A percentile compares a stretch with the other conserved stretches of the same genome.
phyloP scores from a whole-genome alignment of 495 filamentous ascomycete genomes.

The Hypoxylon subgilvum region DNA sequence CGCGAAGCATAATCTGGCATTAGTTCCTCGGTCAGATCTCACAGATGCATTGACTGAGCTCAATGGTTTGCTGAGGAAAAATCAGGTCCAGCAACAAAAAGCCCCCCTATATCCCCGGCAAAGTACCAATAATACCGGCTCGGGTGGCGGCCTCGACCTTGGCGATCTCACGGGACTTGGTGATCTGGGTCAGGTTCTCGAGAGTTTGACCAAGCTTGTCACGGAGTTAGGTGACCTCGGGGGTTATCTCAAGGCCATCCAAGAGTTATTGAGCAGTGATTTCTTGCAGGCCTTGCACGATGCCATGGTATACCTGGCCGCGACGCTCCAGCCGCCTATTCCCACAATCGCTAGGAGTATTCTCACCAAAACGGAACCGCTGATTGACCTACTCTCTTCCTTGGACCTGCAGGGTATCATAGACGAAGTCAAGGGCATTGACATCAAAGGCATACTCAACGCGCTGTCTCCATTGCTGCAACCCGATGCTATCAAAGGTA shows the following conservation, averaged over 20 bases:
- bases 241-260: conserved; percentile 32
- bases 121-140: conserved; percentile 28
- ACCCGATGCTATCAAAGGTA: conserved; percentile 48
- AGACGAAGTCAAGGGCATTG: conserved; percentile 43
- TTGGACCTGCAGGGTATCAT: conserved; percentile 43
- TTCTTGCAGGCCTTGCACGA: conserved; percentile 44
- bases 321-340: conserved; percentile 42
- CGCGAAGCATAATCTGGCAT: conserved; percentile 44
- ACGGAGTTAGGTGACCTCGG: conserved; percentile 29
- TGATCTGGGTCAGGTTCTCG: conserved; percentile 36
- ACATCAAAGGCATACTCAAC: conserved; percentile 52
- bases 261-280: conserved; percentile 38
- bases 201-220: conserved; percentile 34
- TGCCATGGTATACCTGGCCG: conserved; percentile 42
- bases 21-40: conserved; percentile 46
- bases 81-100: conserved; percentile 36
- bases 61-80: conserved; percentile 42
- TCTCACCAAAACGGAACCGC: conserved; percentile 39
- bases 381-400: conserved; percentile 39
- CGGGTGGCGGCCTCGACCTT: conserved; percentile 23
- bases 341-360: conserved; percentile 37
- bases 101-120: conserved; percentile 36
- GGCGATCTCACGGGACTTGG: conserved; percentile 38
- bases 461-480: conserved; percentile 51
- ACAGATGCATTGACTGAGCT: conserved; percentile 47